Evolutionary conservation across 2,329 filamentous ascomycete species (phyloP), one percentile per base, ranked within the genome.

Genomic region (Diaporthe velutina): DNA sequence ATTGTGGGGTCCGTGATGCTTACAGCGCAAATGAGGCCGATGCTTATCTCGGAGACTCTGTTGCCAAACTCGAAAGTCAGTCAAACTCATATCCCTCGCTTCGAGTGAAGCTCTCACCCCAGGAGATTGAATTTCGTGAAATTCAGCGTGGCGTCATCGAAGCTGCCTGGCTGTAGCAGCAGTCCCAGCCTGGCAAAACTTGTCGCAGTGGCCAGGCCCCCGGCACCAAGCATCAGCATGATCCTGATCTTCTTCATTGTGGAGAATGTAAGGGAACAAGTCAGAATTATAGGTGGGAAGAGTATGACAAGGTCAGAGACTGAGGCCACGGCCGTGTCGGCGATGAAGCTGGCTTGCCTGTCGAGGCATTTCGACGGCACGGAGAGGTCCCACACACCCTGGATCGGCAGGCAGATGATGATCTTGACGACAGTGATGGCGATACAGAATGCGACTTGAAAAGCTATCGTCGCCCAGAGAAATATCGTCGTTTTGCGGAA

Each of bases 161-260:
- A 66, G 12, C 60, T 66, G 42, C 50, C 35, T 12, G 45, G 45
- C 60, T 66, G 60, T 1, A 66, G 28, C 28, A 66, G 28, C 19
- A 66, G 40, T 5, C 40, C 42, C 40, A 66, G 42, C 42, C 60
- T 48, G 19, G 60, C 60, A 12, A 66, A 48, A 42, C 60, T 66
- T 8, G 60, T 66, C 7, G 28, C 60, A 12, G 60, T 66, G 28
- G 60, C 40, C 60, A 66, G 6, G 5, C 60, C 60, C 4, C 60
- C 60, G 25, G 60, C 60, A 22, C 60, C 40, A 2, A 66, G 60
- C 60, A 66, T 66, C 17, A 66, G 4, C 60, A 48, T 48, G 28
- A 66, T 66, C 19, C 60, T 45, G 19, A 66, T 48, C 28, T 66
- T 66, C 28, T 66, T 66, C 40, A 66, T 66, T 1, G 40, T 66